phyloP scores from a whole-genome alignment of 2,329 filamentous ascomycete genomes.

The Fusarium sp. region DNA sequence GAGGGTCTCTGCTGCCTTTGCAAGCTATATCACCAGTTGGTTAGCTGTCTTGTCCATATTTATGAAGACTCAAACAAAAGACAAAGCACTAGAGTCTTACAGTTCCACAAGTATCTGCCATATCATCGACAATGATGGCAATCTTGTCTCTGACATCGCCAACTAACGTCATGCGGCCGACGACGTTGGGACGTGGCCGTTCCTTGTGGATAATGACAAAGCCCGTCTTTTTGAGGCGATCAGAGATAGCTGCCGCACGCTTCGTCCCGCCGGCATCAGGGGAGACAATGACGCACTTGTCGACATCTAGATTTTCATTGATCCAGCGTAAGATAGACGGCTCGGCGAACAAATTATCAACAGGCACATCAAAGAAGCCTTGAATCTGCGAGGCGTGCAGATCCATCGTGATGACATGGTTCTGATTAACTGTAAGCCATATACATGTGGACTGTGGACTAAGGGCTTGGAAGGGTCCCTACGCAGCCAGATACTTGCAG shows the following conservation, averaged over 20 bases:
- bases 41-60: background rate
- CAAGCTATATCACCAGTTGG: background rate
- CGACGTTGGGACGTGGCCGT: slow-evolving; percentile 85
- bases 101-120: slow-evolving; percentile 93
- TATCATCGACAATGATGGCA: slow-evolving; percentile 95
- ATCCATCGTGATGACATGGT: slow-evolving; percentile 90
- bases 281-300: slow-evolving; percentile 90
- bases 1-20: slow-evolving; percentile 81
- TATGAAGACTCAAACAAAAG: slow-evolving; percentile 65
- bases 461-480: background rate
- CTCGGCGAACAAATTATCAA: slow-evolving; percentile 60
- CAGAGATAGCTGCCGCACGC: slow-evolving; percentile 90
- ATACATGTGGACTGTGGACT: background rate
- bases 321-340: slow-evolving; percentile 8
- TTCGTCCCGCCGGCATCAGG: slow-evolving; percentile 95
- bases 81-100: slow-evolving; percentile 56
- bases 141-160: slow-evolving; percentile 90
- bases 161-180: slow-evolving; percentile 90
- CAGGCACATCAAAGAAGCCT: slow-evolving; percentile 89
- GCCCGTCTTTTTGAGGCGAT: slow-evolving; percentile 83
- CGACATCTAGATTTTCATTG: slow-evolving; percentile 60
- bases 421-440: slow-evolving; percentile 35
- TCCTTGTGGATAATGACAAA: slow-evolving; percentile 98
- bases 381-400: slow-evolving; percentile 93
- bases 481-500: slow-evolving; percentile 88